These are phyloP conservation scores for Pleurotus ostreatus DNA, from an alignment of 768 basidiomycete genomes.

Conservation along the genomic window DNA sequence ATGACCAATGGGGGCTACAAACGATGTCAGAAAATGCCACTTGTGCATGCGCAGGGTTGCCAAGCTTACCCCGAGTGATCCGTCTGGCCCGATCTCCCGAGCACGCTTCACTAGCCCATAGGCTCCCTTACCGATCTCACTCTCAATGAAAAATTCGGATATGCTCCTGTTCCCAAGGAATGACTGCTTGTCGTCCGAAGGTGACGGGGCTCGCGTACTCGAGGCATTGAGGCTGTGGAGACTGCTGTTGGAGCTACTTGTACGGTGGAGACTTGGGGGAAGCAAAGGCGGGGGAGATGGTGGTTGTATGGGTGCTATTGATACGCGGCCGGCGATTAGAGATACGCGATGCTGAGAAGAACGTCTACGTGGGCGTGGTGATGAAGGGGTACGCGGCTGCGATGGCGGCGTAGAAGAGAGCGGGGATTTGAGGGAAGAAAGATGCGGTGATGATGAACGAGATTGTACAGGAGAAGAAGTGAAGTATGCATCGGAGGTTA, in stretches of 20 bases:
- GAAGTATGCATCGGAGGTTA: constrained; percentile 24
- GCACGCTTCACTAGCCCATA: constrained; percentile 94
- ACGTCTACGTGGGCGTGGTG: constrained; percentile 64
- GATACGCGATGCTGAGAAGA: constrained; percentile 86
- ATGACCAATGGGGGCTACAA: constrained; percentile 84
- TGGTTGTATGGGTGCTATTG: constrained; percentile 72
- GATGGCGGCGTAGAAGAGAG: constrained; percentile 17
- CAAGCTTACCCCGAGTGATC: constrained; percentile 74
- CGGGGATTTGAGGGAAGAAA: constrained; percentile 22
- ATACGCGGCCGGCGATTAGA: constrained; percentile 76
- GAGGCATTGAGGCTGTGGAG: constrained; percentile 48
- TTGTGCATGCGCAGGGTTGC: constrained; percentile 12
- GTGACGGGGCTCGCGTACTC: constrained; percentile 64
- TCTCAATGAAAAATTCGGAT: constrained; percentile 80
- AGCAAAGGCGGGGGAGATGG: constrained; percentile 59
- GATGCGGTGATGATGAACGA: constrained; percentile 18
- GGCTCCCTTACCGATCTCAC: constrained; percentile 89
- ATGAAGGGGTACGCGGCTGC: constrained; percentile 42
- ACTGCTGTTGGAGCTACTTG: constrained; percentile 54
- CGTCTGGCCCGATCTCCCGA: constrained; percentile 70
- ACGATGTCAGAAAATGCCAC: neutral
- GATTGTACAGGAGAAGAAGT: constrained; percentile 29
- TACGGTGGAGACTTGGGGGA: constrained; percentile 61
- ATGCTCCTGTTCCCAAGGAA: constrained; percentile 69
- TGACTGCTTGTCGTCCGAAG: constrained; percentile 37